phyloP scores from a whole-genome alignment of 345 rosid genomes.

The Laguncularia racemosa region DNA sequence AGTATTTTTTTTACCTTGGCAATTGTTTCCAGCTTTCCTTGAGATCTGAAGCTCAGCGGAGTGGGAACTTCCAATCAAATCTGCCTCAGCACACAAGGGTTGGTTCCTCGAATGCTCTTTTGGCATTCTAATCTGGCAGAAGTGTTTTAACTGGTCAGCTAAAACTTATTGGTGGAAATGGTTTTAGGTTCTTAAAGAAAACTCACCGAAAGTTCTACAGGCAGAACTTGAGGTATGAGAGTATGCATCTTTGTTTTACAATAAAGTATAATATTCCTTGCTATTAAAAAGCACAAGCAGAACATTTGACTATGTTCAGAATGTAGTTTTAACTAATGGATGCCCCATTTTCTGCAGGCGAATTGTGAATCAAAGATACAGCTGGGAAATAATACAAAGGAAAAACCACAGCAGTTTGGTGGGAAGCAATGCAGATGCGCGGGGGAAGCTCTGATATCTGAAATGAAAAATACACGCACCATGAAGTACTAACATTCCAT shows the following conservation, averaged over 20 bases:
- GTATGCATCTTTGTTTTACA: not conserved
- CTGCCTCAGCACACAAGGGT: slow-evolving; percentile 19
- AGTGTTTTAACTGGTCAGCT: too few species aligned
- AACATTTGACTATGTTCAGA: not conserved
- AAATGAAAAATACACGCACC: too few species aligned
- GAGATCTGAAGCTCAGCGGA: slow-evolving; percentile 20
- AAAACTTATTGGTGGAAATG: slow-evolving; percentile 8
- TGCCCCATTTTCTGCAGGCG: too few species aligned
- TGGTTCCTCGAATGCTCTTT: slow-evolving; percentile 11
- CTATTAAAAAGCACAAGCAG: not conserved
- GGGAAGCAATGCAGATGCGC: slow-evolving; percentile 7
- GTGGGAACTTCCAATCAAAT: slow-evolving; percentile 15
- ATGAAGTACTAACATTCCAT: too few species aligned
- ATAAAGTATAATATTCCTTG: not conserved
- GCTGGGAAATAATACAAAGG: slow-evolving; percentile 13
- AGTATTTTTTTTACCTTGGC: not conserved
- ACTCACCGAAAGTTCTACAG: slow-evolving; percentile 14
- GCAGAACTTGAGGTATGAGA: slow-evolving; percentile 23
- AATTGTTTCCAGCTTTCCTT: slow-evolving; percentile 34
- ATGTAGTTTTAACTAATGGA: too few species aligned
- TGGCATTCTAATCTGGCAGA: not conserved
- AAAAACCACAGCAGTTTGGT: slow-evolving; percentile 9
- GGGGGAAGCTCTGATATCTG: too few species aligned
- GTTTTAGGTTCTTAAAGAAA: slow-evolving; percentile 35
- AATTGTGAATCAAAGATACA: slow-evolving; percentile 3